These are phyloP conservation scores for Boletus insuetus DNA, from an alignment of 768 basidiomycete genomes.

Conservation along the genomic window DNA sequence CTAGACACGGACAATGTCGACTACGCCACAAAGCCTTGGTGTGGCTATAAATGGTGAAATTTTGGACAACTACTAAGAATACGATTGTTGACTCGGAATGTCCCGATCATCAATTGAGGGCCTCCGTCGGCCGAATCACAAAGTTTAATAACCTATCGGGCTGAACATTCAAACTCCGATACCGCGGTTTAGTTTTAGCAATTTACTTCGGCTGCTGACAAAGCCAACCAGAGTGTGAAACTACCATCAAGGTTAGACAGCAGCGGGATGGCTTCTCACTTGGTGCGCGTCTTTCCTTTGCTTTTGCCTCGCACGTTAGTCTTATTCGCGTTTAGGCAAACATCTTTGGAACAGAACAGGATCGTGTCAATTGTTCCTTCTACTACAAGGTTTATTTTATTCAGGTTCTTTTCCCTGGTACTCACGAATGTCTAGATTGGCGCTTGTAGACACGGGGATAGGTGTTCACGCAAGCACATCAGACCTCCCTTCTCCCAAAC, in stretches of 20 bases:
- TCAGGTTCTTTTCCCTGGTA: background rate
- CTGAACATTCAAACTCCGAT: constrained; percentile 20
- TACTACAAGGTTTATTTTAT: constrained; percentile 79
- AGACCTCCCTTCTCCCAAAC: constrained; percentile 97
- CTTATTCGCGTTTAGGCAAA: constrained; percentile 58
- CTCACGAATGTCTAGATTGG: constrained; percentile 65
- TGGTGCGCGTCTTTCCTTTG: constrained; percentile 43
- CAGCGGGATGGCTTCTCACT: constrained; percentile 69
- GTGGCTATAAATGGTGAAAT: too few species aligned
- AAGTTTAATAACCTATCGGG: too few species aligned
- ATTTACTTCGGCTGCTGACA: background rate
- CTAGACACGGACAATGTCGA: too few species aligned
- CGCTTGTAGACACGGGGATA: constrained; percentile 96
- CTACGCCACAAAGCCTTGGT: too few species aligned
- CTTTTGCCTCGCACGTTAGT: background rate
- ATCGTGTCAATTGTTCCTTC: constrained; percentile 98
- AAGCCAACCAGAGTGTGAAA: too few species aligned
- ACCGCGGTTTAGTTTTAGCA: constrained; percentile 16
- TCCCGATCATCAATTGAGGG: too few species aligned
- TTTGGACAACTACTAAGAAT: too few species aligned
- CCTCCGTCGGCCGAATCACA: too few species aligned
- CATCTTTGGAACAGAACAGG: constrained; percentile 93
- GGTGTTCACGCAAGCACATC: constrained; percentile 98
- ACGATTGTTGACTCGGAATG: too few species aligned
- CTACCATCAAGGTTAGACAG: background rate